phyloP scores from a whole-genome alignment of 257 asterid genomes.

The Solanum corneliomulleri region DNA sequence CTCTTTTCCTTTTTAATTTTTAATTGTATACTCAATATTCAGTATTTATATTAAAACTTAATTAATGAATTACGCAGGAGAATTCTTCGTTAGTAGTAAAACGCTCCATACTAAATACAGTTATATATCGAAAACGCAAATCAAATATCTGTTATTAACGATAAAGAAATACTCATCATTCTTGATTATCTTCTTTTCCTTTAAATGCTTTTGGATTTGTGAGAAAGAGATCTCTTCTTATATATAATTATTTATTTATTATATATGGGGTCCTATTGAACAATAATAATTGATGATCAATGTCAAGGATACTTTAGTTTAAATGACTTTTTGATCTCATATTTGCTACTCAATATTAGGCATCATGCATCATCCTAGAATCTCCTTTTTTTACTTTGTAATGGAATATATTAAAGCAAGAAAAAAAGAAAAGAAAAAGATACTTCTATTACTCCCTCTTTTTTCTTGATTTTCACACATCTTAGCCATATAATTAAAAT shows the following conservation, averaged over 20 bases:
- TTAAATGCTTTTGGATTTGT: constrained; percentile 23
- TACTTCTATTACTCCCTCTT: constrained; percentile 14
- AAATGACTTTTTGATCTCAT: constrained; percentile 41
- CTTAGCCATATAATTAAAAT: constrained; percentile 32
- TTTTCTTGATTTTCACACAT: constrained; percentile 36
- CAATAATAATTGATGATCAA: constrained; percentile 52
- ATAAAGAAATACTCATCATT: not conserved
- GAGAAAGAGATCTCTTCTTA: constrained; percentile 11
- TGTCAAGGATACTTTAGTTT: constrained; percentile 4
- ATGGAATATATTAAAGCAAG: constrained; percentile 62
- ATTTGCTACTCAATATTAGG: constrained; percentile 9
- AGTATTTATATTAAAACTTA: accelerated
- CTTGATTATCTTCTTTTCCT: not conserved
- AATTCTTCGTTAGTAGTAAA: too few relatives aligned
- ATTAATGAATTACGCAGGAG: not conserved
- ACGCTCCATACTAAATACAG: accelerated
- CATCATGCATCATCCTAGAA: constrained; percentile 69
- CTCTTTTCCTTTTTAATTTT: not conserved
- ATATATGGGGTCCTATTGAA: constrained; percentile 18
- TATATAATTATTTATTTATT: not conserved
- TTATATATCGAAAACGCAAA: not conserved
- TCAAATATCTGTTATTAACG: accelerated
- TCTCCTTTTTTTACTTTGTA: constrained; percentile 71
- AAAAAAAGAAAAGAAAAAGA: constrained; percentile 3
- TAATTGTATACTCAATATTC: not conserved